These are phyloP conservation scores for Passiflora organensis DNA, from an alignment of 345 rosid species.

Conservation along the genomic window DNA sequence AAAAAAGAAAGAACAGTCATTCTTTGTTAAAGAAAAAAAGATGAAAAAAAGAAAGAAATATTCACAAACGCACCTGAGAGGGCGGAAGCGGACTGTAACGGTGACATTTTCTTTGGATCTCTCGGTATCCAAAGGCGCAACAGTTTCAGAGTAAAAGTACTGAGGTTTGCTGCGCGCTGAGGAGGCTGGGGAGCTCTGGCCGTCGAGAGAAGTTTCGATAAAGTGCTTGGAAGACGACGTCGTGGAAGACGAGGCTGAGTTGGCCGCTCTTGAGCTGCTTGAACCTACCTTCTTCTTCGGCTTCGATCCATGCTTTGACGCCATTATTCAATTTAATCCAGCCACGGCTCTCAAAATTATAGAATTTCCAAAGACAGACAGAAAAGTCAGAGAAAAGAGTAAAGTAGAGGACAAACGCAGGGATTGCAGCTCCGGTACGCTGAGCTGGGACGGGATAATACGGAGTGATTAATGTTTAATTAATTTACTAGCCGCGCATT, in stretches of 20 bases:
- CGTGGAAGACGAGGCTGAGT: slow-evolving; percentile 83
- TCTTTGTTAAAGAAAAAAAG: no score
- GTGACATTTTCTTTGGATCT: slow-evolving; percentile 87
- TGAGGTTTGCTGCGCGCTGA: slow-evolving; percentile 87
- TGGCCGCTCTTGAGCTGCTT: slow-evolving; percentile 44
- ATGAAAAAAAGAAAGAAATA: background rate
- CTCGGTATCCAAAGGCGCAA: slow-evolving; percentile 29
- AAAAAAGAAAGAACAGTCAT: background rate
- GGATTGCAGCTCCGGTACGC: no score
- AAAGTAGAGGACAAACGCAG: background rate
- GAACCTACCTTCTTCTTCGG: slow-evolving; percentile 41
- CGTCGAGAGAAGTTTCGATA: slow-evolving; percentile 74
- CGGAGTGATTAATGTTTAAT: no score
- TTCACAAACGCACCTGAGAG: slow-evolving; percentile 55
- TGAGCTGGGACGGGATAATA: background rate
- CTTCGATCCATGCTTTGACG: slow-evolving; percentile 60
- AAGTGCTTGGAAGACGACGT: slow-evolving; percentile 81
- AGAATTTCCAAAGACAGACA: background rate
- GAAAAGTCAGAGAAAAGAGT: background rate
- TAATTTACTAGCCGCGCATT: no score
- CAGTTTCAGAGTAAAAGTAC: slow-evolving; percentile 49
- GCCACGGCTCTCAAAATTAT: background rate
- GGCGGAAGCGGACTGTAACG: slow-evolving; percentile 95
- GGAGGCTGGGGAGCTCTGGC: slow-evolving; percentile 93
- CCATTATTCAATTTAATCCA: slow-evolving; percentile 36